Base-by-base conservation (phyloP, 805 yeast species). In the Candida ortonii region DNA sequence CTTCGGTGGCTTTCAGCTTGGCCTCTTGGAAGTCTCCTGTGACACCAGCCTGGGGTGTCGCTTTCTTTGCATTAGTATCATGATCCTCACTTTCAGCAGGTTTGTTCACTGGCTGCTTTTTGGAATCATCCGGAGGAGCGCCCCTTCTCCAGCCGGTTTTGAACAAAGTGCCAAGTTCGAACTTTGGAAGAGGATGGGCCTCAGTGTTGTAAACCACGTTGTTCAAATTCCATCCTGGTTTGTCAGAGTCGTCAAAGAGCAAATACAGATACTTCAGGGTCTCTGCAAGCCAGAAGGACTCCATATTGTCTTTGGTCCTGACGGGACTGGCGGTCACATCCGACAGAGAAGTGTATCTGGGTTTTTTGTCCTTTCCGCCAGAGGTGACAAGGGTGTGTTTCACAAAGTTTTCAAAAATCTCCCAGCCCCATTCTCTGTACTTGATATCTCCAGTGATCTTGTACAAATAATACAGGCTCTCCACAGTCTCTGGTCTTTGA, bases 401-500 rank as follows among this genome's bases (percentile, higher is more conserved):
- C 22, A 72, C 67, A 51, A 88, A 87, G 42, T 73, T 76, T 52
- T 77, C 67, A 61, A 88, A 84, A 21, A 89, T 84, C 53, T 84
- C 85, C 71, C 82, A 84, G 7, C 96, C 96, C 88, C 94, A 87
- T 52, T 79, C 72, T 49, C 96, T 74, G 58, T 86, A 88, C 51
- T 81, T 81, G 22, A 73, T 76, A 52, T 88, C 93, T 17, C 81
- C 80, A 1, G 95, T 84, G 46, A 87, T 67, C 47, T 88, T 76
- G 64, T 80, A 89, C 44, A 89, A 63, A 46, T 83, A 73, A 67
- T 81, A 89, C 26, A 89, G 65, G 1, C 94, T 80, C 61, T 89
- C 97, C 2, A 88, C 95, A 2, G 96, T 86, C 59, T 89, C 97
- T 1, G 96, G 96, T 47, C 96, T 71, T 64, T 88, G 97, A 43